Base-by-base conservation (phyloP, 1,139 yeast species). In the Wickerhamiella infanticola region DNA sequence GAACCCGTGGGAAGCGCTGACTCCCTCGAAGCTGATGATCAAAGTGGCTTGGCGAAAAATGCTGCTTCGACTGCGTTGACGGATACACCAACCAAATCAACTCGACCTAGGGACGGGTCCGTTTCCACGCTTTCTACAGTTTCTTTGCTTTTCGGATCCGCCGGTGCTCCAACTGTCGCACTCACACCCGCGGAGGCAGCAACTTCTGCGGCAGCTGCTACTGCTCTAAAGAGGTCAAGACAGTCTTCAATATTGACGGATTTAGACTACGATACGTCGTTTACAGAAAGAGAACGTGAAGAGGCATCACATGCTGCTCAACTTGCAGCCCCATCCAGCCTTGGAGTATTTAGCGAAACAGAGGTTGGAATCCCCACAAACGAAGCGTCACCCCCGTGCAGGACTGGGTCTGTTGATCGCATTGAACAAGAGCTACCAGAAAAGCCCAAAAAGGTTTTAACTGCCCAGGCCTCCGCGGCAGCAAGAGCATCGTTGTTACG, bases 401-500 rank as follows among this genome's bases (percentile, higher is more conserved):
- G 9, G 9, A 7, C 33, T 29, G 9, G 9, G 11, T 11, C 33
- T 11, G 11, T 7, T 11, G 9, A 29, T 7, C 33, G 7, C 33
- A 11, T 11, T 29, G 33, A 7, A 9, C 37, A 11, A n/a, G 7
- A 35, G n/a, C 5, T n/a, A 5, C 24, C 39, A 29, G 29, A 25
- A 5, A 7, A 7, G 11, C 39, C 39, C 4, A 13, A 13, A 11
- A 5, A 13, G 7, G 18, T 25, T 8, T 31, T 29, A 25, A 25
- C 40, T 4, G 40, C 26, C 25, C 41, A 39, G 41, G 41, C 41
- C 6, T 39, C 41, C 5, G 41, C 46, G 24, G 53, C 53, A 2
- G 52, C 53, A 3, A 43, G 47, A 3, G 50, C 52, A 1, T 50
- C 52, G 42, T 24, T 38, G 5, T 23, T 46, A 9, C 9, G n/a